These are phyloP conservation scores for Scortechinia acanthostroma DNA, from an alignment of 2,329 filamentous ascomycete genomes.

Conservation along the genomic window DNA sequence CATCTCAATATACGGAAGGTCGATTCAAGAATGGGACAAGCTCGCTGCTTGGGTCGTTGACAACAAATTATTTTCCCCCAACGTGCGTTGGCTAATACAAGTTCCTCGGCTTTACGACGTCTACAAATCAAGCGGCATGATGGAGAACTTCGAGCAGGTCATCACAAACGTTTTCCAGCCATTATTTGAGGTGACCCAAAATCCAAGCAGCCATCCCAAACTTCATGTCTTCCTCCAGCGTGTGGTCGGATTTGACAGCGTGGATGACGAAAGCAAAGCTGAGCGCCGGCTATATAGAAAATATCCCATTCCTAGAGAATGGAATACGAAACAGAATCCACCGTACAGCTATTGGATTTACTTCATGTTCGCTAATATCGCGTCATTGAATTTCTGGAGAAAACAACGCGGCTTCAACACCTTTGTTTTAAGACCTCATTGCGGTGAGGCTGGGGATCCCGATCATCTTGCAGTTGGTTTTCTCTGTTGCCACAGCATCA, in stretches of 20 bases:
- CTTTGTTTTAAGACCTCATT: slow-evolving; percentile 85
- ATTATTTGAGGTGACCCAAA: slow-evolving; percentile 85
- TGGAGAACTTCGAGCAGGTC: slow-evolving; percentile 85
- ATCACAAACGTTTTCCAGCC: slow-evolving; percentile 88
- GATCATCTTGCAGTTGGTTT: slow-evolving; percentile 90
- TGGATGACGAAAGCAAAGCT: slow-evolving; percentile 95
- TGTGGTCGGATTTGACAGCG: slow-evolving; percentile 93
- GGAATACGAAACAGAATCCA: slow-evolving; percentile 89
- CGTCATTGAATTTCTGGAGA: slow-evolving; percentile 84
- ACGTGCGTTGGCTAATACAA: slow-evolving; percentile 94
- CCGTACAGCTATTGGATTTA: slow-evolving; percentile 99
- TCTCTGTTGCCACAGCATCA: slow-evolving; percentile 92
- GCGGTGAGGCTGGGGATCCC: slow-evolving; percentile 91
- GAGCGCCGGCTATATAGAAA: slow-evolving; percentile 92
- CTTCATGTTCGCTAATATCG: slow-evolving; percentile 89
- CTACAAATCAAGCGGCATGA: slow-evolving; percentile 81
- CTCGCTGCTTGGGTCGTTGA: slow-evolving; percentile 94
- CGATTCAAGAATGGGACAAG: slow-evolving; percentile 93
- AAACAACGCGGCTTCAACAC: slow-evolving; percentile 92
- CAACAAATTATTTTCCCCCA: slow-evolving; percentile 96
- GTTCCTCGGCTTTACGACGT: slow-evolving; percentile 91
- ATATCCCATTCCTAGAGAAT: slow-evolving; percentile 81
- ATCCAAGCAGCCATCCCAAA: slow-evolving; percentile 81
- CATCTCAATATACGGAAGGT: slow-evolving; percentile 91
- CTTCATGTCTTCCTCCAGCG: slow-evolving; percentile 89